Base-by-base conservation (phyloP, 1,139 yeast genomes). In the Yamadazyma atlantica region DNA sequence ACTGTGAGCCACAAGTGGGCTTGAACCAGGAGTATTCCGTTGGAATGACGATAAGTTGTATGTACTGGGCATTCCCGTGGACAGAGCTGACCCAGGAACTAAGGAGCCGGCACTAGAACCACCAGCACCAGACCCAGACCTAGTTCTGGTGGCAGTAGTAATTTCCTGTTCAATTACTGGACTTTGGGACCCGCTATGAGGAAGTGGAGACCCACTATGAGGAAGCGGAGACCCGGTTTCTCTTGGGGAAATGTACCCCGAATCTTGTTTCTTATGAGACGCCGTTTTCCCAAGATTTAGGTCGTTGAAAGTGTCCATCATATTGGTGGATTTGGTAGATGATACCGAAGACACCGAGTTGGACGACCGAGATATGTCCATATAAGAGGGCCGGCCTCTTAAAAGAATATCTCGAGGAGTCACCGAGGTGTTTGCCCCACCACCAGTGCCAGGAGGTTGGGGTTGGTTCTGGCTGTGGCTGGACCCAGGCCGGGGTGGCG, bases 11-110 rank as follows among this genome's bases (percentile, higher is more conserved):
- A 46, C 46, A 2, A 61, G 44, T 7, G 81, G 81, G 0, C 81
- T 73, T 0, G 75, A 61, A 6, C 62, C 54, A 1, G 82, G 80
- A 0, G 80, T 73, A 48, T 77, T 79, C 47, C 78, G 64, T 49
- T 78, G 85, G 18, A 79, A 66, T 0, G 83, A 74, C 4, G 83
- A 73, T 49, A 79, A 60, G 23, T 76, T 78, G 4, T 40, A 26
- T 19, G 69, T 70, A 43, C 69, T 69, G 2, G 75, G 73, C 0
- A 69, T n/a, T n/a, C n/a, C n/a, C n/a, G n/a, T n/a, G n/a, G n/a
- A n/a, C n/a, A n/a, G n/a, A n/a, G n/a, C n/a, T n/a, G n/a, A n/a
- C n/a, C n/a, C n/a, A n/a, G n/a, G n/a, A n/a, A n/a, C n/a, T n/a
- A n/a, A n/a, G n/a, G n/a, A n/a, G n/a, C n/a, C n/a, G n/a, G n/a